Conservation (phyloP, 148 eudicot species). For the Cornus kousa region DNA sequence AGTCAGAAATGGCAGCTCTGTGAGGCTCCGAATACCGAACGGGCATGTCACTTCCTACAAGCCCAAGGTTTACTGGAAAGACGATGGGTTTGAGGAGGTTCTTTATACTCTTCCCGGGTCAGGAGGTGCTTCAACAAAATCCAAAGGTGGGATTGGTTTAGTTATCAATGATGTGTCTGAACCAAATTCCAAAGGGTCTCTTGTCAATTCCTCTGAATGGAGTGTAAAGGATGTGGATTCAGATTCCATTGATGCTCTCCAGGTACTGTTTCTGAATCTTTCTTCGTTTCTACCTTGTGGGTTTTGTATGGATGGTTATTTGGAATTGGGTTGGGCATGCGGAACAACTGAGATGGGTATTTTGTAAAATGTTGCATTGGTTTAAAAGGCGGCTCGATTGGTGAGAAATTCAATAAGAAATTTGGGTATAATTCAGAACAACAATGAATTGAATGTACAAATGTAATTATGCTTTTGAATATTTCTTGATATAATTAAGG, state of each 20-base stretch:
- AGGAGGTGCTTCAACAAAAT: slow-evolving; percentile 1
- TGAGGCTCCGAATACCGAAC: slow-evolving; percentile 58
- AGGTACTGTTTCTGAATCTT: slow-evolving; percentile 37
- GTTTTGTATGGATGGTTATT: not conserved
- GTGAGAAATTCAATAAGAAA: no score
- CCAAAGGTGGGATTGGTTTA: slow-evolving; percentile 79
- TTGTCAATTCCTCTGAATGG: slow-evolving; percentile 56
- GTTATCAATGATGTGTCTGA: slow-evolving; percentile 51
- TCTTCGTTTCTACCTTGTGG: not conserved
- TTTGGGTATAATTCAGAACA: not conserved
- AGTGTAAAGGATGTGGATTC: slow-evolving; percentile 71
- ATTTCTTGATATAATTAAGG: no score
- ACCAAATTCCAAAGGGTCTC: slow-evolving; percentile 28
- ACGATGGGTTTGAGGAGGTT: slow-evolving; percentile 78
- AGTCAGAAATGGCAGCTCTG: slow-evolving; percentile 87
- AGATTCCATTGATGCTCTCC: slow-evolving; percentile 89
- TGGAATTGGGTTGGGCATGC: not conserved
- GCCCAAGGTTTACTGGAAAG: slow-evolving; percentile 93
- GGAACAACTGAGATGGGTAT: not conserved
- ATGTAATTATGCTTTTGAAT: no score
- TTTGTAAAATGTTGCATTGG: not conserved
- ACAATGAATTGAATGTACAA: no score
- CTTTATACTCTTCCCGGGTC: slow-evolving; percentile 49
- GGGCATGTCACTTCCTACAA: slow-evolving; percentile 78
- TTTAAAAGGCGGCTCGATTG: no score